A percentile compares a stretch with the other conserved stretches of the same genome.
Evolutionary conservation across 2,329 filamentous ascomycete species (phyloP).

Genomic region (Colletotrichum truncatum): DNA sequence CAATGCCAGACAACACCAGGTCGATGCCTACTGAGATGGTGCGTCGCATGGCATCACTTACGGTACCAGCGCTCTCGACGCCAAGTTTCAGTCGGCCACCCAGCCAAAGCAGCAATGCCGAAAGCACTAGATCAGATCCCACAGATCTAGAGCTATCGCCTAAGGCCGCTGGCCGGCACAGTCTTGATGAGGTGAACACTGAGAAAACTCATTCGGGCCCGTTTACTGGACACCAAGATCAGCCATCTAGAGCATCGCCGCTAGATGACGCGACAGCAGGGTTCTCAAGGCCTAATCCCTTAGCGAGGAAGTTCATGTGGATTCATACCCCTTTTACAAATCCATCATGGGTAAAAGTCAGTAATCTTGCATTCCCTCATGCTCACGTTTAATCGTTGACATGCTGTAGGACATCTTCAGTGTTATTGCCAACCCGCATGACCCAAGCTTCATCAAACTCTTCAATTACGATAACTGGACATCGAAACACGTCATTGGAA

Average conservation of each 20-base stretch:
- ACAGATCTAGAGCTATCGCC: slow-evolving; percentile 36
- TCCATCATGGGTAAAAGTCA: slow-evolving; percentile 65
- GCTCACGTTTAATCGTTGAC: neutral
- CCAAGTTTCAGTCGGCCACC: slow-evolving; percentile 40
- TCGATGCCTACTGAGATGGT: neutral
- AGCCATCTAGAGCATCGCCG: slow-evolving; percentile 12
- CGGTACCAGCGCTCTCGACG: slow-evolving; percentile 40
- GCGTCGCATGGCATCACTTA: slow-evolving; percentile 38
- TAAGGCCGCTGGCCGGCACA: neutral
- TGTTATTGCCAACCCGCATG: neutral
- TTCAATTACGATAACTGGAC: slow-evolving; percentile 59
- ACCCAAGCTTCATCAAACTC: slow-evolving; percentile 42
- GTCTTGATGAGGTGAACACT: neutral
- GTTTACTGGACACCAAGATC: slow-evolving; percentile 1
- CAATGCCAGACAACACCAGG: slow-evolving; percentile 31
- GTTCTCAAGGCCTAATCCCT: slow-evolving; percentile 49
- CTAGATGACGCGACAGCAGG: slow-evolving; percentile 46
- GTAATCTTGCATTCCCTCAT: neutral
- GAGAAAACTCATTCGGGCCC: slow-evolving; percentile 9
- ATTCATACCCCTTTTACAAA: slow-evolving; percentile 67
- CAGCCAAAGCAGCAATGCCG: slow-evolving; percentile 38
- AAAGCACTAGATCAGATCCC: slow-evolving; percentile 43
- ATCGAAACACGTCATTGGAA: slow-evolving; percentile 55
- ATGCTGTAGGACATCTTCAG: slow-evolving; percentile 1
- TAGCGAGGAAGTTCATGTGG: slow-evolving; percentile 62